Conservation (phyloP, 1,284 basidiomycete species). For the Puccinia triticina region DNA sequence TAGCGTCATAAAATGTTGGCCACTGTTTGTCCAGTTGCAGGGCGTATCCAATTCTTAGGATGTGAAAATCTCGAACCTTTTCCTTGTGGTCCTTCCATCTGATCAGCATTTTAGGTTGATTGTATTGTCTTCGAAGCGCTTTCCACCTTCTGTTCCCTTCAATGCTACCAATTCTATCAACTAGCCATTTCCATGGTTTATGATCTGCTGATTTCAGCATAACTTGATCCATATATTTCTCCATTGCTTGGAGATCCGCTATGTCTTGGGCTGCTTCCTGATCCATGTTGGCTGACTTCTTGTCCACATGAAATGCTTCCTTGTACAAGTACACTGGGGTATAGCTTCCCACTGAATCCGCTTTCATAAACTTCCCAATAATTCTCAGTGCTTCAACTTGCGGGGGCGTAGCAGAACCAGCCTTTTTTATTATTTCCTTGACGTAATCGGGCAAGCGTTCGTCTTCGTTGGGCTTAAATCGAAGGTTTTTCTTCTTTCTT, state of each 20-base stretch:
- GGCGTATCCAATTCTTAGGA: background rate
- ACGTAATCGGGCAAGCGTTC: background rate
- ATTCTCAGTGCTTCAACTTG: background rate
- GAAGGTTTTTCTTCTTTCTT: background rate
- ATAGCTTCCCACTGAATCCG: background rate
- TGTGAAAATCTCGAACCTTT: background rate
- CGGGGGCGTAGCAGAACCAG: too few relatives aligned
- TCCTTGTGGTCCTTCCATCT: background rate
- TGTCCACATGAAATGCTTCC: background rate
- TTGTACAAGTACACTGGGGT: background rate
- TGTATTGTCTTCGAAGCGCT: slow-evolving; percentile 7
- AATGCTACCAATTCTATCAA: background rate
- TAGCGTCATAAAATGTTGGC: slow-evolving; percentile 18
- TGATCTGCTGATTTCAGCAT: too few relatives aligned
- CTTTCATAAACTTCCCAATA: background rate
- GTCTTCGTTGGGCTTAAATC: background rate
- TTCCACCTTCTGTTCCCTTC: slow-evolving; percentile 27
- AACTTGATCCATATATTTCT: background rate
- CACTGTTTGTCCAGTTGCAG: background rate
- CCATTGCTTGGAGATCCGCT: background rate
- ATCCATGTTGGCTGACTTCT: background rate
- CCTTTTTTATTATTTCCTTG: background rate
- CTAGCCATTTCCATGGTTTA: background rate
- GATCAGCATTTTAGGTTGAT: background rate
- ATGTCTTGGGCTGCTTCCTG: background rate